Evolutionary conservation across 306 rosid genomes (phyloP).

Genomic region (Quercus alba): DNA sequence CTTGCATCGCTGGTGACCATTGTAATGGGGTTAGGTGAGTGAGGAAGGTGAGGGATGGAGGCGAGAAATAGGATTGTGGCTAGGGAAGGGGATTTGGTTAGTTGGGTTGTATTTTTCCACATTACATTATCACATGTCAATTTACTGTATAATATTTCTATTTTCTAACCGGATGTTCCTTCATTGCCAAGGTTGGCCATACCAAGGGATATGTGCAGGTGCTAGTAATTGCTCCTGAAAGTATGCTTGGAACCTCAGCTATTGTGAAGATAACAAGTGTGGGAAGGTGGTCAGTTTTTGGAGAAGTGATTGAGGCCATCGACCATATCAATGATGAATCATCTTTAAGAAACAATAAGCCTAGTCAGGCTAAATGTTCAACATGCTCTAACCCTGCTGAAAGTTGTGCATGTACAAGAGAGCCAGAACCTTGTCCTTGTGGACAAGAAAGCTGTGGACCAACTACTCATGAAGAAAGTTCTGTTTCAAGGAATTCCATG

Average conservation of each 20-base stretch:
- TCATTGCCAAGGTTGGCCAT: conserved; percentile 79
- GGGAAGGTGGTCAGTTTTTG: conserved; percentile 98
- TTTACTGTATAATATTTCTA: conserved; percentile 8
- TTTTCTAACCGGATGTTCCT: conserved; percentile 23
- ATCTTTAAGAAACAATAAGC: conserved; percentile 27
- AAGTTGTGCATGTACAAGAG: conserved; percentile 30
- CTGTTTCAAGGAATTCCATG: conserved; percentile 23
- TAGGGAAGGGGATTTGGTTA: too few species aligned
- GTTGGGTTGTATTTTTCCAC: background rate
- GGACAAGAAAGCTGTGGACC: conserved; percentile 52
- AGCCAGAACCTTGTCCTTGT: conserved; percentile 52
- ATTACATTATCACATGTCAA: background rate
- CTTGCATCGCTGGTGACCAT: too few species aligned
- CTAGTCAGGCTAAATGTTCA: conserved; percentile 24
- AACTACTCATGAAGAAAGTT: conserved; percentile 21
- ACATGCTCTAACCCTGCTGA: conserved; percentile 35
- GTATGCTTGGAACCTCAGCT: conserved; percentile 84
- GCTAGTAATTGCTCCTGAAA: conserved; percentile 66
- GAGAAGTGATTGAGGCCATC: conserved; percentile 72
- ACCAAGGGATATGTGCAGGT: conserved; percentile 96
- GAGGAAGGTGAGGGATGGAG: too few species aligned
- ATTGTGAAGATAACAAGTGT: conserved; percentile 70
- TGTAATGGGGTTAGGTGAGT: too few species aligned
- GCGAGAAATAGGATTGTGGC: too few species aligned
- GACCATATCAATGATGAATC: conserved; percentile 21